phyloP scores from a whole-genome alignment of 768 basidiomycete species.

The Collybia sordida region DNA sequence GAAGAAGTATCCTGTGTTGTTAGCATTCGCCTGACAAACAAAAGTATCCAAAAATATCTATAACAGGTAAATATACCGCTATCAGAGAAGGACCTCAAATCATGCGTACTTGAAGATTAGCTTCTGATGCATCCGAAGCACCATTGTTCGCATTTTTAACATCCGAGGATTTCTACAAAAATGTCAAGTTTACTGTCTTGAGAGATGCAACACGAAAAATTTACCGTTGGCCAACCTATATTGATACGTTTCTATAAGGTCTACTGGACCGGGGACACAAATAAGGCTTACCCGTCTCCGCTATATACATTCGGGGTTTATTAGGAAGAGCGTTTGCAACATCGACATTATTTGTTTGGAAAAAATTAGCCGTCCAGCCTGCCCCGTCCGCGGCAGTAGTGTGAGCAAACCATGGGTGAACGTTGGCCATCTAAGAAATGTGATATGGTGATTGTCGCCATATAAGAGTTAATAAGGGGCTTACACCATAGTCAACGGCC shows the following conservation, averaged over 20 bases:
- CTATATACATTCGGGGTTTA: constrained; percentile 82
- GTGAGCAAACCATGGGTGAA: constrained; percentile 92
- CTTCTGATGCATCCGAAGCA: constrained; percentile 57
- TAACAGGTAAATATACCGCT: constrained; percentile 1
- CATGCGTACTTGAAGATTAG: constrained; percentile 53
- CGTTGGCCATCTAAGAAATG: constrained; percentile 71
- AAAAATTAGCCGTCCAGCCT: constrained; percentile 81
- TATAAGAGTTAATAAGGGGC: constrained; percentile 18
- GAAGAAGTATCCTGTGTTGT: constrained; percentile 85
- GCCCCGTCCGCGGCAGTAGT: constrained; percentile 66
- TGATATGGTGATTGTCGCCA: too few species aligned
- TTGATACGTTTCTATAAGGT: background rate
- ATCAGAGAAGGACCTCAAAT: background rate
- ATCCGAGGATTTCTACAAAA: constrained; percentile 56
- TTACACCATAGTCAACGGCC: constrained; percentile 68
- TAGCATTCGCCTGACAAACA: constrained; percentile 84
- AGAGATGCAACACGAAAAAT: constrained; percentile 6
- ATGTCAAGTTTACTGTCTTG: background rate
- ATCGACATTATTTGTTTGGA: constrained; percentile 61
- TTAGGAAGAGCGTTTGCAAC: constrained; percentile 62
- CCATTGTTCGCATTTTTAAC: constrained; percentile 62
- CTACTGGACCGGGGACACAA: background rate
- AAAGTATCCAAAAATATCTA: constrained; percentile 84
- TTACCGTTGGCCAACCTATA: constrained; percentile 62
- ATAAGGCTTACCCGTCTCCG: constrained; percentile 70